Evolutionary conservation across 495 filamentous ascomycete genomes (phyloP).

Genomic region (Tuber aestivum): DNA sequence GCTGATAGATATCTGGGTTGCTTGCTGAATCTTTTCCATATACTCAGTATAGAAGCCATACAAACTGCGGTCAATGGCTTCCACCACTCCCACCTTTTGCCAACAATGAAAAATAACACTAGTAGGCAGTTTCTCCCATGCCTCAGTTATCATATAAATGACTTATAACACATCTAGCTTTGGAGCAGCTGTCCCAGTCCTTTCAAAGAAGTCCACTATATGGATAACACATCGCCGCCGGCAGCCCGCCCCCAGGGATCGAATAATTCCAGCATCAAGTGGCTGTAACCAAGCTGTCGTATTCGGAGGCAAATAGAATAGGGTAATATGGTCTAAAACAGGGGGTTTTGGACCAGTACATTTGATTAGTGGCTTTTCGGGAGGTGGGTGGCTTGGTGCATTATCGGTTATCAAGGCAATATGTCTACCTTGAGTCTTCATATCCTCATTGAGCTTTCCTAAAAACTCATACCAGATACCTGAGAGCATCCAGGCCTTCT

Average conservation of each 20-base stretch:
- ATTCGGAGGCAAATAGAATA: conserved; percentile 17
- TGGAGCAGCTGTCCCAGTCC: not conserved
- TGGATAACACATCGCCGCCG: conserved; percentile 4
- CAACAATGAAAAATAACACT: conserved; percentile 12
- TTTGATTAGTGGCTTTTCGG: conserved; percentile 5
- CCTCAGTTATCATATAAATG: conserved; percentile 7
- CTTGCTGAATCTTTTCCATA: too few relatives aligned
- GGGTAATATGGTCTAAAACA: conserved; percentile 13
- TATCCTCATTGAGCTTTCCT: conserved; percentile 30
- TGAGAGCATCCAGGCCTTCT: conserved; percentile 14
- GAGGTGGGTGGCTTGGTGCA: conserved; percentile 39
- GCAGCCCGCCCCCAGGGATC: conserved; percentile 13
- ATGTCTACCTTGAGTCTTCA: conserved; percentile 32
- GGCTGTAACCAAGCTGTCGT: conserved; percentile 7
- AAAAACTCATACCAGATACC: conserved; percentile 30
- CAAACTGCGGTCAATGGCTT: too few relatives aligned
- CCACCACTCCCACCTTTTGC: not conserved
- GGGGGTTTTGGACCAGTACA: conserved; percentile 17
- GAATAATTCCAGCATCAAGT: conserved; percentile 26
- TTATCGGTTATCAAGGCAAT: conserved; percentile 41
- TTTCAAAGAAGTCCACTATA: conserved; percentile 15
- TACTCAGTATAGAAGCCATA: too few relatives aligned
- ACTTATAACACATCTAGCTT: conserved; percentile 11
- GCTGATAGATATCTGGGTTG: too few relatives aligned
- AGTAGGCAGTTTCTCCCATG: conserved; percentile 7